Percentiles rank a stretch among this genome's conserved stretches.
phyloP scores from a whole-genome alignment of 1,284 basidiomycete genomes.

The Cutaneotrichosporon cavernicola region DNA sequence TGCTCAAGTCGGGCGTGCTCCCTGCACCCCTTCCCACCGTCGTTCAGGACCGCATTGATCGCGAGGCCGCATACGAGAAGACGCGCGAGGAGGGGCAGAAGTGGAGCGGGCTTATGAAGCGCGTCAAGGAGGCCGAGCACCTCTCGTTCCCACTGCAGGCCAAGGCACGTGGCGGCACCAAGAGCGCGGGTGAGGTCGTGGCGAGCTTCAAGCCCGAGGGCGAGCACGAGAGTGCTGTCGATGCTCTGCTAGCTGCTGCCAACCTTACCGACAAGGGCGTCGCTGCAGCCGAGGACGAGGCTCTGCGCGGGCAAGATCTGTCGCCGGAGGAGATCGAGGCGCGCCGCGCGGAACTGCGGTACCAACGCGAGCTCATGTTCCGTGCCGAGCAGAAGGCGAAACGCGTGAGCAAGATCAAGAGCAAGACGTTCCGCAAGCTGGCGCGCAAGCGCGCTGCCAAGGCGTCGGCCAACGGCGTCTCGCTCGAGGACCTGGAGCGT shows the following conservation, averaged over 20 bases:
- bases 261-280: slow-evolving; percentile 78
- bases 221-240: slow-evolving; percentile 73
- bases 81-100: slow-evolving; percentile 90
- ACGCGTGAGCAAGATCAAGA: slow-evolving; percentile 92
- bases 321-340: slow-evolving; percentile 77
- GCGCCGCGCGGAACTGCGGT: slow-evolving; percentile 75
- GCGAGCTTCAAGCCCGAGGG: slow-evolving; percentile 72
- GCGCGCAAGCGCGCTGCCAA: slow-evolving; percentile 72
- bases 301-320: slow-evolving; percentile 68
- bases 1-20: slow-evolving; percentile 63
- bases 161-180: slow-evolving; percentile 56
- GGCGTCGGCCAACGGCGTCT: slow-evolving; percentile 52
- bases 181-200: slow-evolving; percentile 48
- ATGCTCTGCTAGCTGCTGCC: slow-evolving; percentile 70
- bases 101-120: slow-evolving; percentile 88
- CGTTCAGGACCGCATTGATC: slow-evolving; percentile 83
- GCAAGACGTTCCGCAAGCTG: slow-evolving; percentile 85
- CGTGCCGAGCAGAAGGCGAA: slow-evolving; percentile 89
- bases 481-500: slow-evolving; percentile 56
- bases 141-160: slow-evolving; percentile 89
- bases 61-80: slow-evolving; percentile 89
- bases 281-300: slow-evolving; percentile 71
- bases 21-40: slow-evolving; percentile 82
- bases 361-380: slow-evolving; percentile 91
- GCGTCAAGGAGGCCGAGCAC: slow-evolving; percentile 86